Evolutionary conservation across 371 early-diverging fungal genomes (phyloP), one percentile per base, ranked within the genome.

Genomic region (Blakeslea trispora): DNA sequence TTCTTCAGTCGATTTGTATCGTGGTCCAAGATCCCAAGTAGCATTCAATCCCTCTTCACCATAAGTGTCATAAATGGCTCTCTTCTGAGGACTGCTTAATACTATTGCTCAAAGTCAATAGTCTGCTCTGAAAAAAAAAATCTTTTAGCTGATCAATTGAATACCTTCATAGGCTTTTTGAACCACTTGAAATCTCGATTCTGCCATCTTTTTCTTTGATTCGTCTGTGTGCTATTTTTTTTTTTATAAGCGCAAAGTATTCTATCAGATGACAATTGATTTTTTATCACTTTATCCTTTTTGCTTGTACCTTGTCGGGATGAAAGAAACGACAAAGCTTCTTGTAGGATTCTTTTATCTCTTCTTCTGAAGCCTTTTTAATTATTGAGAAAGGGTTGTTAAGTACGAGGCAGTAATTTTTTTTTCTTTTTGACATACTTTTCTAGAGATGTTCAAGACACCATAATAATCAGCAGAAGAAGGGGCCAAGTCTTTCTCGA

Each of bases 41-140:
- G 83, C 81, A 23, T 74, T 77, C 13, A 95, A 61, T 13, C 93
- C 98, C 56, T 92, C 85, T 55, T 88, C 90, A 11, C 98, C 98
- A 52, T 94, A 94, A 19, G 81, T 83, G 69, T 99, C 98, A 68
- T 99, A 99, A 31, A 92, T 85, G 10, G 87, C 83, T 46, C 98
- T 84, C 53, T 85, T 85, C 18, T 81, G 81, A 4, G 90, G 83
- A 71, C 97, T 88, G 41, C 82, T 84, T 45, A 98, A 71, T 3
- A 95, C 94, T 92, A 56, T 21, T 18, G 0, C n/a, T n/a, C n/a
- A n/a, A n/a, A n/a, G n/a, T n/a, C n/a, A n/a, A n/a, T n/a, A n/a
- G n/a, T n/a, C n/a, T n/a, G n/a, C n/a, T n/a, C n/a, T n/a, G n/a
- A n/a, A n/a, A n/a, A n/a, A n/a, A n/a, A n/a, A n/a, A n/a, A n/a